Base-by-base conservation (phyloP, 768 basidiomycete genomes). In the Lanmaoa rubissima region DNA sequence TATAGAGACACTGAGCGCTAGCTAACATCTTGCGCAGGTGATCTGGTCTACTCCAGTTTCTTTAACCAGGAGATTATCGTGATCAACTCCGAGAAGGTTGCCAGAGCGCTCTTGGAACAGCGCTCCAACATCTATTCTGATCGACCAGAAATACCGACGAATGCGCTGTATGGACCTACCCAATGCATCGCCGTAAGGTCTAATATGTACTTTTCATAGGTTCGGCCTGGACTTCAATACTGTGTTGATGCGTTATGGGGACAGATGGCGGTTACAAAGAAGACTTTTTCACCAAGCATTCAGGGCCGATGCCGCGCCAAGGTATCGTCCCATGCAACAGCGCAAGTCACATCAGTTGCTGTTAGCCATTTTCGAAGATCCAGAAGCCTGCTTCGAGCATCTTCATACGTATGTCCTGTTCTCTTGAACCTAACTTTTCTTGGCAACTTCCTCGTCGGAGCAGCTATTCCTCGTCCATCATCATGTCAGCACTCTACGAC, bases 201-300 rank as follows among this genome's bases (percentile, higher is more conserved):
- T 45, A 39, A 54, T 40, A 16, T 26, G 2, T 1, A 1, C 11
- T 35, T 5, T n/a, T 32, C 41, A 7, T 41, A 68, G 67, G 55
- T 51, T 73, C 65, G 71, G 73, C 58, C 1, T 76, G 51, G 70
- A 66, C 65, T 75, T 74, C 56, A 68, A 71, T 46, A 65, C 69
- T 1, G 68, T 62, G 13, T 47, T 75, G 13, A 67, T 74, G 62
- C 62, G 44, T n/a, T 76, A 78, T 54, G 75, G 75, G 11, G 63
- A 68, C 16, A 64, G 64, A 50, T 78, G 76, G 78, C 69, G 73
- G 14, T 42, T 47, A 26, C 72, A 76, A 38, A 61, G 76, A 54
- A 65, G 70, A 36, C 55, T 75, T 5, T 70, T 71, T 36, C 75
- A 77, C 41, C 72, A 77, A 40, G 63, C 66, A 26, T 75, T 77